Conservation (phyloP, 2,329 filamentous ascomycete genomes). For the Neopestalotiopsis sp. region DNA sequence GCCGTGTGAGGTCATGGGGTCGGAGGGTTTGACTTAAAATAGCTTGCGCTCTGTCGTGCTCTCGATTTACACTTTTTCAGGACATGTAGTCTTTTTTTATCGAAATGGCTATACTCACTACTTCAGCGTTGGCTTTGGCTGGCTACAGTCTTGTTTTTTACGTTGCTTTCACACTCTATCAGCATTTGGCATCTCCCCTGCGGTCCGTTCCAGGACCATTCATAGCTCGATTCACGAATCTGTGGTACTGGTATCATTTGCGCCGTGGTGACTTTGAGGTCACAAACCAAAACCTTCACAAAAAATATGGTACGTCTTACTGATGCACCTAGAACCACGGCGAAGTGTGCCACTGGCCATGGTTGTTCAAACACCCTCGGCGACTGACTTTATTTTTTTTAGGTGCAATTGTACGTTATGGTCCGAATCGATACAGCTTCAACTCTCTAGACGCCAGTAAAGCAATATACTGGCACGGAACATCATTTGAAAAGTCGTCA, state of each 20-base stretch:
- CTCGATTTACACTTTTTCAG: no score
- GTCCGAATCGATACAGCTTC: constrained; percentile 53
- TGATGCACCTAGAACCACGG: not conserved
- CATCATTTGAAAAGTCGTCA: constrained; percentile 36
- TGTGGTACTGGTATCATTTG: constrained; percentile 41
- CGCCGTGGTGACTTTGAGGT: constrained; percentile 32
- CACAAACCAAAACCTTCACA: constrained; percentile 34
- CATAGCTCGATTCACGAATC: constrained; percentile 41
- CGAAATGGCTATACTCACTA: not conserved
- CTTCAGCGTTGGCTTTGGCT: not conserved
- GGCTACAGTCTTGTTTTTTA: not conserved
- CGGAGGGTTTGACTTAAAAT: no score
- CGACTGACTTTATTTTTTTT: not conserved
- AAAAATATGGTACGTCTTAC: constrained; percentile 31
- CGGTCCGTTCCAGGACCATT: constrained; percentile 42
- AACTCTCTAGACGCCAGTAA: constrained; percentile 44
- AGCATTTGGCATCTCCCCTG: not conserved
- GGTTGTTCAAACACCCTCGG: no score
- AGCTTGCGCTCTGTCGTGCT: no score
- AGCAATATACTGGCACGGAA: constrained; percentile 46
- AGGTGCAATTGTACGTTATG: constrained; percentile 50
- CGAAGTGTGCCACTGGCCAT: no score
- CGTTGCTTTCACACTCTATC: not conserved
- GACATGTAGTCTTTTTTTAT: not conserved
- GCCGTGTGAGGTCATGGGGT: no score